phyloP scores from a whole-genome alignment of 1,139 yeast species.

The Sugiyamaella xylanicola region DNA sequence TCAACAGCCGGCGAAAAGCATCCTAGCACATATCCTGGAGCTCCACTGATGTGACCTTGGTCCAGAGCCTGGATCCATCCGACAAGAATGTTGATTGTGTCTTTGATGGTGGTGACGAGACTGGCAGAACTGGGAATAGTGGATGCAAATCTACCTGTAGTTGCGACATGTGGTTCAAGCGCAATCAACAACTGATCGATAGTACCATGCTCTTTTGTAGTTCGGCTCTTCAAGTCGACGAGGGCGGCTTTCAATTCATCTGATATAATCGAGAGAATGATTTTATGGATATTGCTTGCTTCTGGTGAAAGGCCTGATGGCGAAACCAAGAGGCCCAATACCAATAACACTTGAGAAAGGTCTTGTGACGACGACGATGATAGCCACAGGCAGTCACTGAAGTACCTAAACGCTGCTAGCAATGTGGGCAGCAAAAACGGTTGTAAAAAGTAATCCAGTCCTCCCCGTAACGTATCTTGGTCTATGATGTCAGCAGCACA shows the following conservation, averaged over 20 bases:
- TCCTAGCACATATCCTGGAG: slow-evolving; percentile 48
- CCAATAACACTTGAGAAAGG: slow-evolving; percentile 38
- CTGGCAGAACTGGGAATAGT: slow-evolving; percentile 8
- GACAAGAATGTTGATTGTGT: slow-evolving; percentile 32
- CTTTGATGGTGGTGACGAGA: slow-evolving; percentile 29
- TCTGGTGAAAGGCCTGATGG: slow-evolving; percentile 43
- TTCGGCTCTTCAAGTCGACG: slow-evolving; percentile 25
- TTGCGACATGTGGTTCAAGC: slow-evolving; percentile 18
- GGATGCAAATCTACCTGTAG: slow-evolving; percentile 16
- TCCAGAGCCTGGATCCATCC: slow-evolving; percentile 35
- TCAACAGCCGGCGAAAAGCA: slow-evolving; percentile 52
- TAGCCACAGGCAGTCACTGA: slow-evolving; percentile 46
- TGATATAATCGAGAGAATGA: slow-evolving; percentile 41
- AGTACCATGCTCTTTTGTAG: slow-evolving; percentile 16
- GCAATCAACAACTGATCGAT: slow-evolving; percentile 22
- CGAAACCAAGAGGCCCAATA: slow-evolving; percentile 41
- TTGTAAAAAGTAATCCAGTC: slow-evolving; percentile 65
- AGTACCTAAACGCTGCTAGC: slow-evolving; percentile 48
- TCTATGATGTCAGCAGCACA: slow-evolving; percentile 57
- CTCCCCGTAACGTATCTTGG: slow-evolving; percentile 53
- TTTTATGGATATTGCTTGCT: slow-evolving; percentile 43
- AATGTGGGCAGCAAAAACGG: slow-evolving; percentile 56
- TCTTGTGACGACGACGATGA: slow-evolving; percentile 30
- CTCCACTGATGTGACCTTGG: slow-evolving; percentile 32
- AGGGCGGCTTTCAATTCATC: slow-evolving; percentile 34